These are phyloP conservation scores for Lentinus polychrous DNA, from an alignment of 1,284 basidiomycete species.

Conservation along the genomic window DNA sequence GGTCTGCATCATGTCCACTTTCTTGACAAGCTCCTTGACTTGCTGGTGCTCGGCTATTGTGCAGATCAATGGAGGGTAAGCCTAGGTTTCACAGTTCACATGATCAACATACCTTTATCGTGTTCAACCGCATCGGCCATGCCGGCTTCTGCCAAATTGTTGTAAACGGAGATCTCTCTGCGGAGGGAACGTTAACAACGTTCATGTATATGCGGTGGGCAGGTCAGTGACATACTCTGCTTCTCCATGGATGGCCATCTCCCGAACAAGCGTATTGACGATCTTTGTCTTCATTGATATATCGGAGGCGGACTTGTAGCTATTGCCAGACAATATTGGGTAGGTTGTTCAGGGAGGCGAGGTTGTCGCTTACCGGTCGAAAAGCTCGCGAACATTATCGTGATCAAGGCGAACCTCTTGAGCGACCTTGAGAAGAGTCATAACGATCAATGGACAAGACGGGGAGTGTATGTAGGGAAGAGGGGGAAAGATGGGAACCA, in stretches of 20 bases:
- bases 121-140: slow-evolving; percentile 5
- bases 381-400: slow-evolving; percentile 14
- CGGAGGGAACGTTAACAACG: not conserved
- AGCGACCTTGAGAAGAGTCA: slow-evolving; percentile 8
- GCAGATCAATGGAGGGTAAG: not conserved
- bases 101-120: slow-evolving; percentile 5
- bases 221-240: slow-evolving; percentile 6
- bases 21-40: slow-evolving; percentile 2
- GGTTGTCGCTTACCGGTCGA: slow-evolving; percentile 5
- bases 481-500: no score
- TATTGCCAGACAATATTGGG: not conserved
- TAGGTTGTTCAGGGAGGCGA: not conserved
- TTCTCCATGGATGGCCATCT: slow-evolving; percentile 12
- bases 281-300: slow-evolving; percentile 7
- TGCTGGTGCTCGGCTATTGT: slow-evolving; percentile 6
- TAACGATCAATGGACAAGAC: not conserved
- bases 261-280: slow-evolving; percentile 13
- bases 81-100: not conserved
- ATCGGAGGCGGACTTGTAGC: slow-evolving; percentile 6
- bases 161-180: slow-evolving; percentile 10
- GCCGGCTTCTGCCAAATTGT: slow-evolving; percentile 2
- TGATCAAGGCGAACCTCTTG: slow-evolving; percentile 12
- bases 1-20: slow-evolving; percentile 1
- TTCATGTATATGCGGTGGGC: not conserved
- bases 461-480: no score